These are phyloP conservation scores for Phialophora expanda DNA, from an alignment of 2,329 filamentous ascomycete genomes.

Conservation along the genomic window DNA sequence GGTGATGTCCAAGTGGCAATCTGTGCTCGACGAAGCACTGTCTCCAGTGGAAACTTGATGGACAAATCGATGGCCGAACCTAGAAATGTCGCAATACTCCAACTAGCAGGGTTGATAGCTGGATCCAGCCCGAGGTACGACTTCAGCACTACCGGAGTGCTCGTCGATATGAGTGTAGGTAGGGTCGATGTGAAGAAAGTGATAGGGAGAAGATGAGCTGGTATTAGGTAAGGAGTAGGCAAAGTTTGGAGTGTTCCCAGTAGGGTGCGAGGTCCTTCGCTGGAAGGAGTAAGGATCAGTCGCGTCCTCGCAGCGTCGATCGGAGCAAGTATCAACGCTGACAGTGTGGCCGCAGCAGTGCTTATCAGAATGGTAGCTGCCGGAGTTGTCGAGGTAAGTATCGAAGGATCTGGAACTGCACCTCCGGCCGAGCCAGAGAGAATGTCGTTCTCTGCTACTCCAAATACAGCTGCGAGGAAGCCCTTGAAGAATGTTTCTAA, in stretches of 20 bases:
- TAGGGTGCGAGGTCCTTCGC: constrained; percentile 75
- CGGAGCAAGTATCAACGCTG: constrained; percentile 81
- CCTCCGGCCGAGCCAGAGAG: constrained; percentile 51
- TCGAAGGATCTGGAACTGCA: constrained; percentile 57
- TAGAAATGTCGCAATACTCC: constrained; percentile 81
- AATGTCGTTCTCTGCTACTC: constrained; percentile 77
- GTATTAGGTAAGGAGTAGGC: constrained; percentile 70
- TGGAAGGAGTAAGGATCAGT: constrained; percentile 82
- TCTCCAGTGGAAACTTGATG: constrained; percentile 87
- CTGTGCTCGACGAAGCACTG: constrained; percentile 86
- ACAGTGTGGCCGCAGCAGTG: constrained; percentile 68
- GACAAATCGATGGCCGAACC: constrained; percentile 80
- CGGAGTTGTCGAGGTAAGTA: constrained; percentile 80
- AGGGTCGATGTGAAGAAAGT: constrained; percentile 85
- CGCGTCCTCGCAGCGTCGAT: constrained; percentile 87
- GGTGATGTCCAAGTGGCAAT: constrained; percentile 70
- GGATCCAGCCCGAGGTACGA: constrained; percentile 84
- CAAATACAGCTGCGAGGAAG: constrained; percentile 86
- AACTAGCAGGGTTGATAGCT: constrained; percentile 77
- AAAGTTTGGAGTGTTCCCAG: constrained; percentile 77
- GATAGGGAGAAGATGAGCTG: constrained; percentile 74
- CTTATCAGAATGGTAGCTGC: constrained; percentile 78
- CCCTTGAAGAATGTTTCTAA: constrained; percentile 92
- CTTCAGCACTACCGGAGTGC: constrained; percentile 82
- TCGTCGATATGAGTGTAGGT: constrained; percentile 80